A percentile compares a stretch with the other conserved stretches of the same genome.
These are phyloP conservation scores for Rubus idaeus DNA, from an alignment of 306 rosid species.

Conservation along the genomic window DNA sequence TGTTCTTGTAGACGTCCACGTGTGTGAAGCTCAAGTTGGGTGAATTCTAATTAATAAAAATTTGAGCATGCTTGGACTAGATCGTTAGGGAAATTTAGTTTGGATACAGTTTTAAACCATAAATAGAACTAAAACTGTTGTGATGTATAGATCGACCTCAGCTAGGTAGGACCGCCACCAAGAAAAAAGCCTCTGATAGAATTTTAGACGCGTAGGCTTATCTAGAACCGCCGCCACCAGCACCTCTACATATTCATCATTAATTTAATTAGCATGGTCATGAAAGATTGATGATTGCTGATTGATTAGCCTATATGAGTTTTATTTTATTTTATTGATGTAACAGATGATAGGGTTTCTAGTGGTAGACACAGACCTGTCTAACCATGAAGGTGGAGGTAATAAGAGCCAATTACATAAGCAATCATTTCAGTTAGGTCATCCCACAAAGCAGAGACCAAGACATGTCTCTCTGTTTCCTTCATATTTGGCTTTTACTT, in stretches of 20 bases:
- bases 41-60: background rate
- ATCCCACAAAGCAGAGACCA: slow-evolving; percentile 24
- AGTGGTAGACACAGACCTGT: slow-evolving; percentile 31
- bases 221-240: slow-evolving; percentile 16
- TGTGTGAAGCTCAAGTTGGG: background rate
- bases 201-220: background rate
- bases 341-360: background rate
- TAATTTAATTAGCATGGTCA: background rate
- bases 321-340: background rate
- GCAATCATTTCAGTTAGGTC: slow-evolving; percentile 42
- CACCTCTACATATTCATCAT: background rate
- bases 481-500: background rate
- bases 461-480: slow-evolving; percentile 3
- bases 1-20: background rate
- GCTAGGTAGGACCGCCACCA: too few species aligned
- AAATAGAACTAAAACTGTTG: background rate
- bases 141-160: background rate
- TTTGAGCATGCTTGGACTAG: background rate
- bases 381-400: background rate
- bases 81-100: background rate
- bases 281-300: background rate
- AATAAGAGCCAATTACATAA: slow-evolving; percentile 19
- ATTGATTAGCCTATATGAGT: background rate
- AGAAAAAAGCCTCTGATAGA: background rate
- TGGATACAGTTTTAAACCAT: background rate